Evolutionary conservation across 495 filamentous ascomycete genomes (phyloP), one percentile per base, ranked within the genome.

Genomic region (Hypomontagnella submonticulosa): DNA sequence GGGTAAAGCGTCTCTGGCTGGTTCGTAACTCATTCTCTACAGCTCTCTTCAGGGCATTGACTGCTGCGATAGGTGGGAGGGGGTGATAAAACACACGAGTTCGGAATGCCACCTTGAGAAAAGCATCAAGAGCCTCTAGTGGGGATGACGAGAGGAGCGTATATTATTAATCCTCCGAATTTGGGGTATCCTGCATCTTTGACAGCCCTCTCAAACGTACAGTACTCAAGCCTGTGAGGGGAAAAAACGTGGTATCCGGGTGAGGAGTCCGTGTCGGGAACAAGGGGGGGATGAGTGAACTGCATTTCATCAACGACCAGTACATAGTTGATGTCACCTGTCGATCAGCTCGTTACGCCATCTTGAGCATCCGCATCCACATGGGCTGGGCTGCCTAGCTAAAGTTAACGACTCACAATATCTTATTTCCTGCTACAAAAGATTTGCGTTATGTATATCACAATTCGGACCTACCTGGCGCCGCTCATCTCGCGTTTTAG

Each of bases 191-290:
- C 56, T 64, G 66, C 54, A 69, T 37, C 40, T 38, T 63, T 64
- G 66, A 69, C 56, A 64, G 60, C 50, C 32, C 19, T 59, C 48
- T 47, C 12, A 32, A 46, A 36, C 58, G 54, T 38, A 27, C 23
- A 27, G 23, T 27, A 44, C 40, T 60, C 32, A 38, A 61, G 55
- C 49, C 34, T 51, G 56, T 69, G 66, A 64, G 66, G 60, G 66
- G 60, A 56, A 69, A n/a, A 66, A 68, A 63, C 54, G 66, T 69
- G 51, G 66, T 69, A 69, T 59, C 51, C 55, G 66, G 66, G 66
- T 48, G 55, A 64, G 66, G 65, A 57, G 66, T 44, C 60, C 56
- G 60, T 57, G 38, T 64, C 47, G 44, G 56, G 56, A 49, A 54
- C 43, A 41, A 52, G 42, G 58, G 64, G 64, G 53, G 32, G 15